These are phyloP conservation scores for Hypoxylon trugodes DNA, from an alignment of 495 filamentous ascomycete species.

Conservation along the genomic window DNA sequence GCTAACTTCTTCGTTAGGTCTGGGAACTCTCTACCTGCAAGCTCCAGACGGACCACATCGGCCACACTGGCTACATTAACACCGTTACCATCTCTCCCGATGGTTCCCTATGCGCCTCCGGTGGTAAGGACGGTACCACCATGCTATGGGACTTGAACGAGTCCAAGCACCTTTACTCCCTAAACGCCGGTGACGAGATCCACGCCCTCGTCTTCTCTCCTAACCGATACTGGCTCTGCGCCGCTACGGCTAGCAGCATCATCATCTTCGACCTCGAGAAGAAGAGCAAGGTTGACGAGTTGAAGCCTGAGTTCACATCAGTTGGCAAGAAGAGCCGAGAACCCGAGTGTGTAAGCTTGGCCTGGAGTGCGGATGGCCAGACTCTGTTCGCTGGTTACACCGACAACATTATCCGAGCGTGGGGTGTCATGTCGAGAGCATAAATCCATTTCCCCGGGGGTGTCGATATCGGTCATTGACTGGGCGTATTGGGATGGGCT, in stretches of 20 bases:
- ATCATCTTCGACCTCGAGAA: slow-evolving; percentile 99
- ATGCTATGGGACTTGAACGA: slow-evolving; percentile 99
- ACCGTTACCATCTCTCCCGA: slow-evolving; percentile 99
- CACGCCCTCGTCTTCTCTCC: slow-evolving; percentile 99
- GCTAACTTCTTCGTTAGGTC: slow-evolving; percentile 65
- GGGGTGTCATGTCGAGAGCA: slow-evolving; percentile 90
- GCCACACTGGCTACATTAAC: slow-evolving; percentile 99
- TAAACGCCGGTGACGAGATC: slow-evolving; percentile 99
- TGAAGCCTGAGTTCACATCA: slow-evolving; percentile 97
- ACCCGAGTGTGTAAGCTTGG: slow-evolving; percentile 96
- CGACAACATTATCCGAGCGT: slow-evolving; percentile 98
- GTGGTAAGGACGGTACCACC: slow-evolving; percentile 99
- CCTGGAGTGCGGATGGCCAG: slow-evolving; percentile 98
- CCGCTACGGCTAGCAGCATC: slow-evolving; percentile 93
- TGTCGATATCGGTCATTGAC: slow-evolving; percentile 45
- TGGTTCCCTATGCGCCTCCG: slow-evolving; percentile 98
- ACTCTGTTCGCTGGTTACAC: slow-evolving; percentile 99
- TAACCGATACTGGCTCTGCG: slow-evolving; percentile 99
- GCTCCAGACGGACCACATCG: slow-evolving; percentile 99
- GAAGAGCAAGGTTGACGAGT: slow-evolving; percentile 99
- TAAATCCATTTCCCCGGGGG: slow-evolving; percentile 50
- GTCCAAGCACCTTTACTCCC: slow-evolving; percentile 99
- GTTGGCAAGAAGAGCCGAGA: slow-evolving; percentile 99
- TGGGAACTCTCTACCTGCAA: slow-evolving; percentile 99
- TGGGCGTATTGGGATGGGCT: slow-evolving; percentile 48